Evolutionary conservation across 106 monocot species (phyloP).

Genomic region (Acorus gramineus): DNA sequence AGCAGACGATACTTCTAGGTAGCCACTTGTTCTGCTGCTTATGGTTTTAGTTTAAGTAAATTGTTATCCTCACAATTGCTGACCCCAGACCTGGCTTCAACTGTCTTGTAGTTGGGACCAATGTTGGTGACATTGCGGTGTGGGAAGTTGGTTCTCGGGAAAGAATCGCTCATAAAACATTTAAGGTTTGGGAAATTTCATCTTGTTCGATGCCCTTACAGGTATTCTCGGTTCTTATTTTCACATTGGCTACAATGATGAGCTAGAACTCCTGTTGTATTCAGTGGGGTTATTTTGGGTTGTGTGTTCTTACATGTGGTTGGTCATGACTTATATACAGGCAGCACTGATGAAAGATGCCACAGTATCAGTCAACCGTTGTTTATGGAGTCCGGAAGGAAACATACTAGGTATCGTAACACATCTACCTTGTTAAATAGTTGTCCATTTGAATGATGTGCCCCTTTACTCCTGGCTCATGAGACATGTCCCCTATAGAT

Average conservation of each 20-base stretch:
- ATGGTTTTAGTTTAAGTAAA: neutral
- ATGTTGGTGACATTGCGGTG: conserved; percentile 86
- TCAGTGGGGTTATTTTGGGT: no score
- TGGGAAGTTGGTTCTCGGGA: conserved; percentile 98
- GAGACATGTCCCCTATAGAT: neutral
- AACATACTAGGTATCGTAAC: conserved; percentile 58
- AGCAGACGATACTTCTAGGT: conserved; percentile 92
- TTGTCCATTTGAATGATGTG: neutral
- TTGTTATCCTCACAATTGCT: no score
- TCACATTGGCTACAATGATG: neutral
- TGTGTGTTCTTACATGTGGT: neutral
- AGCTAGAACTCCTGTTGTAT: no score
- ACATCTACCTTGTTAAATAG: neutral
- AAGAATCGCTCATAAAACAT: conserved; percentile 68
- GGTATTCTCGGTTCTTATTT: conserved; percentile 23
- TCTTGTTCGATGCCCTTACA: conserved; percentile 70
- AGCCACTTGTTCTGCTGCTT: neutral
- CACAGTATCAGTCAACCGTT: conserved; percentile 79
- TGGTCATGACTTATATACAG: conserved; percentile 16
- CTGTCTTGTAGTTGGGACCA: conserved; percentile 68
- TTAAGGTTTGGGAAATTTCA: conserved; percentile 80
- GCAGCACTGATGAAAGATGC: conserved; percentile 86
- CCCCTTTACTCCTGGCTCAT: neutral
- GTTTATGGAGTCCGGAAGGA: conserved; percentile 98
- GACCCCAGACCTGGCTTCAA: neutral